Conservation (phyloP, 352 stramenopile genomes). For the Pythium sukuiense region DNA sequence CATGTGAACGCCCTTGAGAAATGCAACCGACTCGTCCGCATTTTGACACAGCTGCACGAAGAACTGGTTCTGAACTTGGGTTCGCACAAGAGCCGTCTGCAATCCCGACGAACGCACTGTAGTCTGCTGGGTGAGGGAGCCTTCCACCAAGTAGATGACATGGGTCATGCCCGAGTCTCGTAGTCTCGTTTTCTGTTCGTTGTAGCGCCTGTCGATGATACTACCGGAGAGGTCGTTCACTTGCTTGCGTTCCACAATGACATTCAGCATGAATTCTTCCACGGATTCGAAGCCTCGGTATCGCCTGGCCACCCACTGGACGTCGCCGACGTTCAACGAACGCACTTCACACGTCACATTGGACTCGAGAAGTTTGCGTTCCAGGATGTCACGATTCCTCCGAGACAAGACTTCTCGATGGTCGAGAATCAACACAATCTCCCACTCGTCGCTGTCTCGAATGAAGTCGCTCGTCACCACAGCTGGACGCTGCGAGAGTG, state of each 20-base stretch:
- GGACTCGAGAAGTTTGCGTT: slow-evolving; percentile 75
- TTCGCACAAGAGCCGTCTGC: slow-evolving; percentile 74
- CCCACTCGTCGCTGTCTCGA: slow-evolving; percentile 54
- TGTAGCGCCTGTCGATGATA: slow-evolving; percentile 82
- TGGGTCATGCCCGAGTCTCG: slow-evolving; percentile 64
- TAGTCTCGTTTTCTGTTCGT: slow-evolving; percentile 77
- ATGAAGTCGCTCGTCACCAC: slow-evolving; percentile 19
- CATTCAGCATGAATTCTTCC: slow-evolving; percentile 74
- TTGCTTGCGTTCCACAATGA: slow-evolving; percentile 85
- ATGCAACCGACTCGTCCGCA: slow-evolving; percentile 75
- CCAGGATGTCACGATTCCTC: slow-evolving; percentile 68
- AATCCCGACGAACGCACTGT: slow-evolving; percentile 58
- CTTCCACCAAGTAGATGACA: slow-evolving; percentile 86
- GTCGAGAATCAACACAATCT: slow-evolving; percentile 80
- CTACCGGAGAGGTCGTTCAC: slow-evolving; percentile 76
- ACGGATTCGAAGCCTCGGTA: slow-evolving; percentile 25
- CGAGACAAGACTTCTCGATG: slow-evolving; percentile 79
- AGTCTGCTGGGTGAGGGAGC: slow-evolving; percentile 72
- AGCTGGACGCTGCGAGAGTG: not conserved
- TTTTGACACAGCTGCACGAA: slow-evolving; percentile 80
- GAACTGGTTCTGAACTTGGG: slow-evolving; percentile 81
- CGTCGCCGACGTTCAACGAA: slow-evolving; percentile 69
- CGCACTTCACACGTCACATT: slow-evolving; percentile 84
- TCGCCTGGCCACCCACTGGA: slow-evolving; percentile 73
- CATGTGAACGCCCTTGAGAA: slow-evolving; percentile 64